A percentile compares a stretch with the other conserved stretches of the same genome.
phyloP scores from a whole-genome alignment of 192 early-diverging fungal species.

The Gonapodya sp. region DNA sequence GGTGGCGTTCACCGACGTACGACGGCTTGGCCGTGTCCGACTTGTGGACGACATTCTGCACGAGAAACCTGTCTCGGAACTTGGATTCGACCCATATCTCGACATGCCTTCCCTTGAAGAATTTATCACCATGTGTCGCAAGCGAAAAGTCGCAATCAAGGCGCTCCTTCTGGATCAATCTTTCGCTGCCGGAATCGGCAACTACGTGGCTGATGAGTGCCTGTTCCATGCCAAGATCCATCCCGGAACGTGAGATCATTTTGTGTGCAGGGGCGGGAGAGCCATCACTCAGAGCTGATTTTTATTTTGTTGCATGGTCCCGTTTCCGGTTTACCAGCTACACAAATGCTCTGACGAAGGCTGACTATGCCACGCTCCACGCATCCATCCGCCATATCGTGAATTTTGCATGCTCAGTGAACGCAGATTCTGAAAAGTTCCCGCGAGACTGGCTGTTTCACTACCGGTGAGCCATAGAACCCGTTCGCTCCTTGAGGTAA shows the following conservation, averaged over 20 bases:
- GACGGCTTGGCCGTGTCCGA: slow-evolving; percentile 57
- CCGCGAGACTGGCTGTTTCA: slow-evolving; percentile 72
- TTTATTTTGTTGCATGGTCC: background rate
- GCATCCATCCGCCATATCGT: slow-evolving; percentile 37
- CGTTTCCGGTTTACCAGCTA: background rate
- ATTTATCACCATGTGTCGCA: slow-evolving; percentile 32
- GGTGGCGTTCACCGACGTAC: slow-evolving; percentile 50
- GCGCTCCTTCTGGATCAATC: slow-evolving; percentile 52
- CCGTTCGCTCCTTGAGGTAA: slow-evolving; percentile 14
- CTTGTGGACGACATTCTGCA: slow-evolving; percentile 41
- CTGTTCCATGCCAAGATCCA: slow-evolving; percentile 65
- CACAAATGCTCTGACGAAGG: background rate
- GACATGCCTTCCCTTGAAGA: slow-evolving; percentile 35
- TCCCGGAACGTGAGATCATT: slow-evolving; percentile 41
- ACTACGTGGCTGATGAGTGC: slow-evolving; percentile 81
- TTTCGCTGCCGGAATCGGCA: slow-evolving; percentile 72
- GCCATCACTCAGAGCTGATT: background rate
- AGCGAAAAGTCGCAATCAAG: slow-evolving; percentile 52
- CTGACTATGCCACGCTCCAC: slow-evolving; percentile 26
- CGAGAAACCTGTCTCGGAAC: slow-evolving; percentile 38
- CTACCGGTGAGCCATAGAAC: no score
- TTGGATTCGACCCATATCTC: slow-evolving; percentile 70
- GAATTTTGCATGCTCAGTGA: slow-evolving; percentile 38
- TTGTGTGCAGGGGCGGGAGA: slow-evolving; percentile 25
- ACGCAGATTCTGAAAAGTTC: slow-evolving; percentile 59